Base-by-base conservation (phyloP, 2,329 filamentous ascomycete genomes). In the Fusarium paranaense region DNA sequence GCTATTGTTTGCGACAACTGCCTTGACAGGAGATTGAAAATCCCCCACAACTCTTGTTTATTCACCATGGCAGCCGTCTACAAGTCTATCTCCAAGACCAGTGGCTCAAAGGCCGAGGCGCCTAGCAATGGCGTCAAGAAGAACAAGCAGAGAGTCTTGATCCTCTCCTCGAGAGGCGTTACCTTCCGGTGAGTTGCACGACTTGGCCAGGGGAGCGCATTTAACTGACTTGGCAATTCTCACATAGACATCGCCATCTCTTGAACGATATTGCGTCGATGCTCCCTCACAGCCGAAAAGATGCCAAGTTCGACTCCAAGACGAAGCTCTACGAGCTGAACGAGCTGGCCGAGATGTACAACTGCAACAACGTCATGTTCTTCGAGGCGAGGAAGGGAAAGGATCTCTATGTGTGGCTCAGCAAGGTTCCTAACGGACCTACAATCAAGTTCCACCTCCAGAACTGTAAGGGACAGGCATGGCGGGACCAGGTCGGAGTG, bases 261-360 rank as follows among this genome's bases (percentile, higher is more conserved):
- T 89, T 99, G 72, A 94, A 95, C 80, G 97, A 99, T 80, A 88
- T 99, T 57, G 91, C 95, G 67, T 89, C 93, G 33, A 91, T 99
- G 83, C 91, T 99, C 75, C 97, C 97, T 3, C 97, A 99, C 83
- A 92, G 92, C 75, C 92, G 95, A 80, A 98, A 97, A 86, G 97
- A 99, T 82, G 95, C 94, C 78, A 99, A 99, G 85, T 94, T 98
- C 76, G 97, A 99, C 83, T 97, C 95, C 62, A 98, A 98, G 86
- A 95, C 94, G 40, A 95, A 97, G 86, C 89, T 95, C 77, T 89
- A 91, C 88, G 87, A 93, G 81, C 90, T 97, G 61, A 97, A 97
- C 85, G 94, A 95, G 80, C 85, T 90, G 47, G 87, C 87, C 66
- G 90, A 93, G 80, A 78, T 98, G 33, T 97, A 97, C 87, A 97